A percentile compares a stretch with the other conserved stretches of the same genome.
Conservation (phyloP, 345 rosid species). For the Diplotaxis tenuifolia region DNA sequence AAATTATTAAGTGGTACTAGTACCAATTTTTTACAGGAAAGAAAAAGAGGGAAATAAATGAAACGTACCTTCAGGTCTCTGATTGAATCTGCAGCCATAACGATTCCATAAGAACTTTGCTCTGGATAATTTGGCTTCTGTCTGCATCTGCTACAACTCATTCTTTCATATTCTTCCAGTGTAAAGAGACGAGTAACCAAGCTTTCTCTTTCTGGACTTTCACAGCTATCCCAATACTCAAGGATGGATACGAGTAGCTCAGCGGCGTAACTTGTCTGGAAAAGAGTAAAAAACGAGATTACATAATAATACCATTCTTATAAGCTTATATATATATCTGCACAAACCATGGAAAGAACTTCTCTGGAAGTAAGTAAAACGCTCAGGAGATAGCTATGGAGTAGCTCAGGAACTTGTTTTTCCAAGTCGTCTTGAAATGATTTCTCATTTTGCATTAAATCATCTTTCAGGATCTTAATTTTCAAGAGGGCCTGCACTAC, state of each 20-base stretch:
- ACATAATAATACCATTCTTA: neutral
- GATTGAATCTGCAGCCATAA: constrained; percentile 21
- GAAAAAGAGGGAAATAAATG: neutral
- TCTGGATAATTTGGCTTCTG: constrained; percentile 14
- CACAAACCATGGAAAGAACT: constrained; percentile 1
- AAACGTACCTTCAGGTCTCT: constrained; percentile 28
- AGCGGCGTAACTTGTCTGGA: constrained; percentile 16
- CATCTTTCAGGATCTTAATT: constrained; percentile 9
- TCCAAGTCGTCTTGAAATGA: neutral
- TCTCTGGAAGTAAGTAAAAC: constrained; percentile 2
- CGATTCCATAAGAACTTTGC: constrained; percentile 23
- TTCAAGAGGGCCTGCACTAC: constrained; percentile 16
- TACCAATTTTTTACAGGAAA: neutral
- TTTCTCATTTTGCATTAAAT: neutral
- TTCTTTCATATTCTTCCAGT: constrained; percentile 16
- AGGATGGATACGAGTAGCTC: constrained; percentile 15
- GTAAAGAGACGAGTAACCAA: constrained; percentile 13
- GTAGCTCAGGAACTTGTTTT: neutral
- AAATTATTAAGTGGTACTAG: neutral
- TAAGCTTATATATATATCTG: neutral
- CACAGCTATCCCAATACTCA: constrained; percentile 22
- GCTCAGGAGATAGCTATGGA: neutral
- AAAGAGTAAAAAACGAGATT: neutral
- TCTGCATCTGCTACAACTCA: constrained; percentile 26
- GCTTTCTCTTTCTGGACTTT: constrained; percentile 9